phyloP scores from a whole-genome alignment of 139 green algal genomes.

The Mesotaenium endlicherianum region DNA sequence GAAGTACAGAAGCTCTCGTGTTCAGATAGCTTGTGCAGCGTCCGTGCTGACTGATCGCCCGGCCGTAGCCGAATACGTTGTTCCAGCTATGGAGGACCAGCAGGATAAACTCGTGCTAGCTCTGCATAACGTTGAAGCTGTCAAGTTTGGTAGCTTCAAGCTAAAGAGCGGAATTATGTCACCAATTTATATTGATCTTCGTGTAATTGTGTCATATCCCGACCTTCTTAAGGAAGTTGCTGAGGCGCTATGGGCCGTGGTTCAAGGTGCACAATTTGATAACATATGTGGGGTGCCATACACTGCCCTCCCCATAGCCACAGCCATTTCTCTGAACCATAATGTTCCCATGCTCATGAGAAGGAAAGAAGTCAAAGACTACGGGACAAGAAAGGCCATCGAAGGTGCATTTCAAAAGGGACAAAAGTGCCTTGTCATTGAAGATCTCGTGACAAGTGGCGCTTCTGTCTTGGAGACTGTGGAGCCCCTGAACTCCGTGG shows the following conservation, averaged over 20 bases:
- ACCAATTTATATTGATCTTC: constrained; percentile 97
- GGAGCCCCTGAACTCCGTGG: constrained; percentile 74
- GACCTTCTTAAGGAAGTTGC: constrained; percentile 86
- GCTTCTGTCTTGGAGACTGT: constrained; percentile 96
- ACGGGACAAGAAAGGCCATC: constrained; percentile 95
- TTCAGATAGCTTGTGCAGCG: no score
- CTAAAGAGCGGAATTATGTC: constrained; percentile 95
- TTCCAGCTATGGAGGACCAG: constrained; percentile 29
- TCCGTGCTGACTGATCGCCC: no score
- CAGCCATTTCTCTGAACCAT: constrained; percentile 86
- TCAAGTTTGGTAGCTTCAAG: constrained; percentile 99
- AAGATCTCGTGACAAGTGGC: constrained; percentile 96
- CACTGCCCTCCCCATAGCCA: constrained; percentile 97
- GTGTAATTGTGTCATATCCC: constrained; percentile 97
- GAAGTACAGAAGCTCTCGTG: no score
- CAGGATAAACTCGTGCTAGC: constrained; percentile 35
- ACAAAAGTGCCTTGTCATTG: constrained; percentile 93
- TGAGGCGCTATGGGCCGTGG: constrained; percentile 81
- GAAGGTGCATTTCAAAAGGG: constrained; percentile 87
- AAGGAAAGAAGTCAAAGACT: constrained; percentile 95
- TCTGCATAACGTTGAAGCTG: constrained; percentile 71
- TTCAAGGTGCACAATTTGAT: constrained; percentile 76
- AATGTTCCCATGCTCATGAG: constrained; percentile 88
- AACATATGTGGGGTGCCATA: constrained; percentile 98
- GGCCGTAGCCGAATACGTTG: no score